A percentile compares a stretch with the other conserved stretches of the same genome.
Evolutionary conservation across 2,329 filamentous ascomycete genomes (phyloP).

Genomic region (Trichoderma pleuroti): DNA sequence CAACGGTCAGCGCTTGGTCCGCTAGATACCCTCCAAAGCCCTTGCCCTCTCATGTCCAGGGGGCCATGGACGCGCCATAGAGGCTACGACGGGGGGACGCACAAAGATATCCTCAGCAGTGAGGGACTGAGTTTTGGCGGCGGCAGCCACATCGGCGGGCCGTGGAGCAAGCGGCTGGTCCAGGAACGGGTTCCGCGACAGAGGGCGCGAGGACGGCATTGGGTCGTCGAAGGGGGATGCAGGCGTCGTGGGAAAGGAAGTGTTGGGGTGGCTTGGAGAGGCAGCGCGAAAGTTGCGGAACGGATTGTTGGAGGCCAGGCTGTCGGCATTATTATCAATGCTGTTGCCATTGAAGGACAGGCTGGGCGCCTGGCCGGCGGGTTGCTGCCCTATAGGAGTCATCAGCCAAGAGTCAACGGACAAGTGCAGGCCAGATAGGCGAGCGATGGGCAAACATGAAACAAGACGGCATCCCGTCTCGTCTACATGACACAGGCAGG

Average conservation of each 20-base stretch:
- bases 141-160: constrained; percentile 49
- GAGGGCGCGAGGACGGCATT: constrained; percentile 49
- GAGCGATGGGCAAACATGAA: constrained; percentile 23
- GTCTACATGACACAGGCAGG: constrained; percentile 30
- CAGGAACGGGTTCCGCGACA: constrained; percentile 74
- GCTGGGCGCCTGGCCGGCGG: constrained; percentile 31
- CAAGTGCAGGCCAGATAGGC: constrained; percentile 14
- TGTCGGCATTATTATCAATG: constrained; percentile 21
- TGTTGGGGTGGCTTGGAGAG: constrained; percentile 44
- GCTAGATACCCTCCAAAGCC: neutral
- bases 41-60: neutral
- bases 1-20: constrained; percentile 2
- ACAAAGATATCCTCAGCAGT: constrained; percentile 72
- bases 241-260: constrained; percentile 37
- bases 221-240: constrained; percentile 60
- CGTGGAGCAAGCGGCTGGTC: constrained; percentile 48
- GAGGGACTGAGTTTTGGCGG: constrained; percentile 45
- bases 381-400: constrained; percentile 23
- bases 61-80: neutral
- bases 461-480: constrained; percentile 28
- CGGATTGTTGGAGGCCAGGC: constrained; percentile 75
- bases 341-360: constrained; percentile 51
- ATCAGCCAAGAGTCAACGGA: constrained; percentile 16
- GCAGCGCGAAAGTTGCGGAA: constrained; percentile 66
- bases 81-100: constrained; percentile 42